Evolutionary conservation across 768 basidiomycete species (phyloP).

Genomic region (Amanita molliuscula): DNA sequence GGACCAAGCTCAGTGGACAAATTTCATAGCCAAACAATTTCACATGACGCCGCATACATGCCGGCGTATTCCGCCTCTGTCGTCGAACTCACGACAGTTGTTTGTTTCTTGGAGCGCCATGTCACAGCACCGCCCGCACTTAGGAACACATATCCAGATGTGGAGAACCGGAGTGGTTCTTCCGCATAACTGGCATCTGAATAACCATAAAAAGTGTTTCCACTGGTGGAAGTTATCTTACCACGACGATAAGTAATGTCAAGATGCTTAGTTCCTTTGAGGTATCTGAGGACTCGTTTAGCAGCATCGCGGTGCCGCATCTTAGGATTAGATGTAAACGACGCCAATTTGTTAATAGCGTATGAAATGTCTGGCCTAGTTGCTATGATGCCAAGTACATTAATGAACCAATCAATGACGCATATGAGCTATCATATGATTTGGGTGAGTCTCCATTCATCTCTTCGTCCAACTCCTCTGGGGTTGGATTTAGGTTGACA

Average conservation of each 20-base stretch:
- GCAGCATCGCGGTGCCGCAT: background rate
- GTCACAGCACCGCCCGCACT: background rate
- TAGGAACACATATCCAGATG: background rate
- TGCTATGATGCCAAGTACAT: background rate
- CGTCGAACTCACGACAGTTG: background rate
- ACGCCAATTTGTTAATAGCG: background rate
- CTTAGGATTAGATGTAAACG: background rate
- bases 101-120: slow-evolving; percentile 1
- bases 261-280: background rate
- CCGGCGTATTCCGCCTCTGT: no score
- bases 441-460: background rate
- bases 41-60: no score
- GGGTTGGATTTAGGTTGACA: background rate
- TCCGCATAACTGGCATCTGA: background rate
- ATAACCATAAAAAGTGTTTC: background rate
- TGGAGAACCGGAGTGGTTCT: background rate
- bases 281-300: slow-evolving; percentile 1
- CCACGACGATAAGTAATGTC: background rate
- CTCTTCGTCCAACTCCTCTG: background rate
- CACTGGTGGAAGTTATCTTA: no score
- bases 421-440: background rate
- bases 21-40: no score
- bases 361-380: slow-evolving; percentile 8
- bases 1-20: no score
- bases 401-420: background rate